A percentile compares a stretch with the other conserved stretches of the same genome.
Conservation (phyloP, 176 grass and related monocot genomes). For the Saccharum officinarum region DNA sequence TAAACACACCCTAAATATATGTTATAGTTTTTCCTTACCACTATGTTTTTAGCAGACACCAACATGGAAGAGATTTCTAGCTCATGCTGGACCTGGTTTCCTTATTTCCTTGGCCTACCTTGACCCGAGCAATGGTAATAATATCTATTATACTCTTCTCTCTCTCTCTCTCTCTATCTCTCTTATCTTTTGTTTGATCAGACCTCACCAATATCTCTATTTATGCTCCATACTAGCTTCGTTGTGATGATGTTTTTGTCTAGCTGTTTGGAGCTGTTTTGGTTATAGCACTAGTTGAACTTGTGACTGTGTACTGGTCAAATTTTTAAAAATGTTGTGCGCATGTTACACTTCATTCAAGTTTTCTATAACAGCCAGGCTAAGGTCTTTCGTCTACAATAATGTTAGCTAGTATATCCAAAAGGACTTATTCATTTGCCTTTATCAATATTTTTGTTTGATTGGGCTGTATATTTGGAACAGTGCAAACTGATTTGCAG, state of each 20-base stretch:
- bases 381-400: not conserved
- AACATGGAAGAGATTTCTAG: slow-evolving; percentile 66
- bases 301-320: not conserved
- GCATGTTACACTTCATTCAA: not conserved
- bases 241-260: not conserved
- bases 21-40: not conserved
- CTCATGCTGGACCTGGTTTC: slow-evolving; percentile 81
- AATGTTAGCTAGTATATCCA: not conserved
- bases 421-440: not conserved
- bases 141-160: not conserved
- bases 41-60: slow-evolving; percentile 42
- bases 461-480: slow-evolving; percentile 17
- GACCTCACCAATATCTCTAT: no score
- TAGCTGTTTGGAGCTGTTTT: not conserved
- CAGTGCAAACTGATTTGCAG: slow-evolving; percentile 81
- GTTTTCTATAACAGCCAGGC: not conserved
- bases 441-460: not conserved
- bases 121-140: slow-evolving; percentile 81
- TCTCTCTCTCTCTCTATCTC: no score
- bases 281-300: not conserved
- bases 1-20: no score
- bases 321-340: not conserved
- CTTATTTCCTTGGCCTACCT: slow-evolving; percentile 83
- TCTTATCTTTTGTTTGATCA: not conserved
- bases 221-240: not conserved